Percentiles rank a stretch among this genome's conserved stretches.
Conservation (phyloP, 768 basidiomycete species). For the Tricholomella constricta region DNA sequence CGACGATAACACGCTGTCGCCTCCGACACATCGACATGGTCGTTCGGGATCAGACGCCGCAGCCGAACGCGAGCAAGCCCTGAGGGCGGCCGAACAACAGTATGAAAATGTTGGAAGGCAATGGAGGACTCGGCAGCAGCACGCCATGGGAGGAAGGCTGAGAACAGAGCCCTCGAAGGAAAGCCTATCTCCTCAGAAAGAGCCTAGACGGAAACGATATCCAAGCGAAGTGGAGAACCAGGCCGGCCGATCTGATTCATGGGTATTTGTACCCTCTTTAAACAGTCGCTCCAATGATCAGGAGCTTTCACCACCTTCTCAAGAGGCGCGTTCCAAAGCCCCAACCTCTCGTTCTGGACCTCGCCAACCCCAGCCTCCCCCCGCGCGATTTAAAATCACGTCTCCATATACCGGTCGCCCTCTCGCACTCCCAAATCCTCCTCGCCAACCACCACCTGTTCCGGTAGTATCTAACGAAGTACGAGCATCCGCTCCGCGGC, state of each 20-base stretch:
- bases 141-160: slow-evolving; percentile 26
- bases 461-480: slow-evolving; percentile 26
- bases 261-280: slow-evolving; percentile 31
- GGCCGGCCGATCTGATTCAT: slow-evolving; percentile 24
- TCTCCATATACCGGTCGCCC: slow-evolving; percentile 34
- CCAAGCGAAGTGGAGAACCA: slow-evolving; percentile 27
- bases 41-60: slow-evolving; percentile 55
- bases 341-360: slow-evolving; percentile 25
- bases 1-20: slow-evolving; percentile 40
- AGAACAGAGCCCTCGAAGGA: slow-evolving; percentile 36
- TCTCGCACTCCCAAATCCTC: slow-evolving; percentile 36
- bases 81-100: slow-evolving; percentile 41
- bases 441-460: slow-evolving; percentile 42
- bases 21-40: slow-evolving; percentile 37
- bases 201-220: slow-evolving; percentile 24
- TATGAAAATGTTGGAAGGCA: slow-evolving; percentile 32
- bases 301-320: slow-evolving; percentile 27
- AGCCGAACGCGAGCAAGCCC: slow-evolving; percentile 46
- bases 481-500: slow-evolving; percentile 31
- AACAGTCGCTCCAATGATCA: slow-evolving; percentile 30
- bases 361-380: slow-evolving; percentile 31
- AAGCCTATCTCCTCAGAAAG: slow-evolving; percentile 23
- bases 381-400: slow-evolving; percentile 29
- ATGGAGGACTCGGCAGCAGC: slow-evolving; percentile 30
- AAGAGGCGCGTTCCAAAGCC: slow-evolving; percentile 22